A percentile compares a stretch with the other conserved stretches of the same genome.
These are phyloP conservation scores for Aspergillus arachidicola DNA, from an alignment of 2,329 filamentous ascomycete genomes.

Conservation along the genomic window DNA sequence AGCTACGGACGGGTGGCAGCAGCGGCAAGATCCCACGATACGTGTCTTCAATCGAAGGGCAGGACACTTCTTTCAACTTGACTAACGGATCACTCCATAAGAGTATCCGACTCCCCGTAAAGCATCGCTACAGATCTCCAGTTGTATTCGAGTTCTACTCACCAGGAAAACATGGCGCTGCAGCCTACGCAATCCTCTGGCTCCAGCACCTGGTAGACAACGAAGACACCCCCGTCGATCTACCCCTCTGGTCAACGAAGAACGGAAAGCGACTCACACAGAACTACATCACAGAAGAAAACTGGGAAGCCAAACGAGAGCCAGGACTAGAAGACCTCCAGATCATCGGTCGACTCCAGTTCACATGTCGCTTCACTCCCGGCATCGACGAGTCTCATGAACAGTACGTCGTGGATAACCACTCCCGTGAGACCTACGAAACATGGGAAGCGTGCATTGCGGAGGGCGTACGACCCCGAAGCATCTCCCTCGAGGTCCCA, in stretches of 20 bases:
- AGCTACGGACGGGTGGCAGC: constrained; percentile 81
- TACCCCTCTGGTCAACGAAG: constrained; percentile 88
- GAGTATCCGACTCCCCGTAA: constrained; percentile 77
- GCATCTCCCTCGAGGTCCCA: constrained; percentile 74
- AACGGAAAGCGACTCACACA: constrained; percentile 77
- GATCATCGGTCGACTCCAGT: constrained; percentile 78
- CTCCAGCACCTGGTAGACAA: constrained; percentile 81
- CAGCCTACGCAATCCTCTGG: constrained; percentile 82
- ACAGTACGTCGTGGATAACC: constrained; percentile 80
- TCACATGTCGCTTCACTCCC: constrained; percentile 81
- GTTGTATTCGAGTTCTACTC: constrained; percentile 85
- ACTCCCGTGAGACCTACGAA: constrained; percentile 89
- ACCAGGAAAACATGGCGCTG: constrained; percentile 67
- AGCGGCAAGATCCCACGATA: constrained; percentile 69
- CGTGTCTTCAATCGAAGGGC: constrained; percentile 62
- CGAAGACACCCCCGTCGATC: constrained; percentile 73
- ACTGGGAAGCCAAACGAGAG: constrained; percentile 61
- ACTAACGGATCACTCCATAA: constrained; percentile 53
- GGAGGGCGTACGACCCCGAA: constrained; percentile 76
- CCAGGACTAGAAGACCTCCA: constrained; percentile 75
- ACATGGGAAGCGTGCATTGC: constrained; percentile 90
- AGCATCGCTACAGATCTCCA: constrained; percentile 85
- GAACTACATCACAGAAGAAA: constrained; percentile 86
- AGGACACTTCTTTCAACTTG: constrained; percentile 63
- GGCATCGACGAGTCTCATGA: constrained; percentile 87